Conservation (phyloP, 345 rosid genomes). For the Hevea brasiliensis region DNA sequence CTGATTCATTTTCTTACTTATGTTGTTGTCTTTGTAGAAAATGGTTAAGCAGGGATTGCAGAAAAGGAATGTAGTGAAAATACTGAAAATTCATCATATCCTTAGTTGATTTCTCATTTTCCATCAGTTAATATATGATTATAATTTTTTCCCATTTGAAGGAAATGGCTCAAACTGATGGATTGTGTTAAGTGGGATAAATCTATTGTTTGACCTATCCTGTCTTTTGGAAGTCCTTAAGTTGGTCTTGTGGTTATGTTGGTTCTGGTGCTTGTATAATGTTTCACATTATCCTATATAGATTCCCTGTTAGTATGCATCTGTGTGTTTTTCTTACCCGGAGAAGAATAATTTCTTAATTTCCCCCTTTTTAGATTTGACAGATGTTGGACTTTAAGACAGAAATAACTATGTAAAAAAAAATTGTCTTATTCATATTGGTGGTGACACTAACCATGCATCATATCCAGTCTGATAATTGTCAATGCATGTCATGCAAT, state of each 20-base stretch:
- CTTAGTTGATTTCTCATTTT: not conserved
- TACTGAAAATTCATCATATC: not conserved
- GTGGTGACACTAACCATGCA: not conserved
- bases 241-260: conserved; percentile 51
- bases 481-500: not conserved
- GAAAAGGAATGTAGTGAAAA: not conserved
- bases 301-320: conserved; percentile 49
- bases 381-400: conserved; percentile 15
- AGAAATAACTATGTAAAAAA: not conserved
- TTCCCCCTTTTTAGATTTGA: conserved; percentile 13
- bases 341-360: conserved; percentile 32
- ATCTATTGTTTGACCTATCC: conserved; percentile 6
- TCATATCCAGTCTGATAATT: not conserved
- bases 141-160: not conserved
- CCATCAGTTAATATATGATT: not conserved
- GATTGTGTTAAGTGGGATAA: conserved; percentile 22
- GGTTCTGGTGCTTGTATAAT: conserved; percentile 65
- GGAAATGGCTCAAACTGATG: not conserved
- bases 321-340: conserved; percentile 56
- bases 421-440: not conserved
- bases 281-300: conserved; percentile 51
- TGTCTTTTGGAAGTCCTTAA: conserved; percentile 34
- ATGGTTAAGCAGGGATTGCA: conserved; percentile 1
- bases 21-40: not conserved
- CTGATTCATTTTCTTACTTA: not conserved